Base-by-base conservation (phyloP, 345 rosid species). In the Eucalyptus grandis region DNA sequence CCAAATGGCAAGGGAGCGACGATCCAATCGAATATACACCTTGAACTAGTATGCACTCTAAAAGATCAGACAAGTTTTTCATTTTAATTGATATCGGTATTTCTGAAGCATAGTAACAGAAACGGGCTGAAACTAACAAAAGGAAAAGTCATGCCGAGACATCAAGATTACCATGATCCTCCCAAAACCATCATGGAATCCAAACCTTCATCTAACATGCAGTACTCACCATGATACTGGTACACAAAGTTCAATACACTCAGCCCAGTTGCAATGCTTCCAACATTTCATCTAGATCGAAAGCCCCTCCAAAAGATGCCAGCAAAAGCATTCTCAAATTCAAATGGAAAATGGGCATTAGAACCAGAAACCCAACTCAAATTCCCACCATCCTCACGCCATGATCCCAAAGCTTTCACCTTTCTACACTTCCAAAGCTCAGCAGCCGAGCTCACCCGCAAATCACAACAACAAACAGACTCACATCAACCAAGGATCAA, bases 291-390 rank as follows among this genome's bases (percentile, higher is more conserved):
- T 77, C 26, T 12, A 77, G 9, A 40, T 77, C 47, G 43, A 77
- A 77, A 24, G 47, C 83, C 83, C 47, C 83, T 77, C 47, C 83
- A 37, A 40, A 77, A 11, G 3, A 43, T 21, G 47, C 47, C 5
- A 0, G 83, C 9, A 0, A 77, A 40, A 6, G 46, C 13, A 0
- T 77, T 37, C 83, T 77, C 30, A 40, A 77, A 40, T 21, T 0
- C 47, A 77, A 77, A 37, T 77, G 0, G 83, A 40, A 77, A 43
- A 21, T 40, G 30, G 30, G 83, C 0, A 77, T 77, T 6, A 12
- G 30, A 77, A 40, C 30, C 15, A 77, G 83, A 77, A 40, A 77
- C 27, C 83, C 43, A 11, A 77, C 47, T 11, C 47, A 21, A 21
- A 77, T 6, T 40, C 47, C 0, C 83, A 22, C 9, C 24, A 21